phyloP scores from a whole-genome alignment of 2,329 filamentous ascomycete genomes.

The Trichoderma afroharzianum region DNA sequence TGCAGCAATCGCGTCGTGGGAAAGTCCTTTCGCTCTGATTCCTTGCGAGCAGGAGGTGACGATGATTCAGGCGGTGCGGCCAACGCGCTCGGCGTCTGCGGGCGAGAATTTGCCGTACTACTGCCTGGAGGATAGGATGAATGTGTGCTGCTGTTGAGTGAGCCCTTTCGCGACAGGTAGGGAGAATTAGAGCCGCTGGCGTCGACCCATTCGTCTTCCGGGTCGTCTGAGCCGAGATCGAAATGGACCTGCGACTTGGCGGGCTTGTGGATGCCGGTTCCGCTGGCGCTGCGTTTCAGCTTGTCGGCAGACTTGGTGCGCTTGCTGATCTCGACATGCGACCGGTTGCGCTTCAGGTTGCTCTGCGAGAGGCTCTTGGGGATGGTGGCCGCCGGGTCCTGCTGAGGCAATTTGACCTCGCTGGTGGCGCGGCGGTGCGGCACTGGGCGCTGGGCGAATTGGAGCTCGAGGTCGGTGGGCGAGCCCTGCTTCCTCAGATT shows the following conservation, averaged over 20 bases:
- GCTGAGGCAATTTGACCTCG: constrained; percentile 48
- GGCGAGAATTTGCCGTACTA: constrained; percentile 33
- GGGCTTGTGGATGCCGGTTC: constrained; percentile 41
- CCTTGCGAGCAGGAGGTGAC: constrained; percentile 30
- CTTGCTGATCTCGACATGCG: constrained; percentile 53
- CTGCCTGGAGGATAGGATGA: constrained; percentile 41
- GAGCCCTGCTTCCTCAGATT: constrained; percentile 45
- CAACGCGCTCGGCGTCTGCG: constrained; percentile 33
- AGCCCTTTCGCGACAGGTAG: constrained; percentile 46
- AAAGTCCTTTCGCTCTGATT: constrained; percentile 55
- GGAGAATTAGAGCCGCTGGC: constrained; percentile 62
- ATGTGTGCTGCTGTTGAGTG: constrained; percentile 47
- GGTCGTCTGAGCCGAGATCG: constrained; percentile 53
- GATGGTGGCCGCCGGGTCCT: constrained; percentile 42
- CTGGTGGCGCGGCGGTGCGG: constrained; percentile 48
- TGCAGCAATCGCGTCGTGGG: constrained; percentile 66
- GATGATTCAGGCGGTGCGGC: constrained; percentile 15
- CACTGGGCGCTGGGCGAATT: constrained; percentile 28
- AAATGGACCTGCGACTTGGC: constrained; percentile 57
- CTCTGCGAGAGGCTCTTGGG: constrained; percentile 54
- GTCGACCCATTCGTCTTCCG: constrained; percentile 62
- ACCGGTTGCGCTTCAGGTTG: constrained; percentile 58
- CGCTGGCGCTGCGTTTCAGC: constrained; percentile 52
- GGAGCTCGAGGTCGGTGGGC: constrained; percentile 29
- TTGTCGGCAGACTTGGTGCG: constrained; percentile 49